Evolutionary conservation across 352 stramenopile species (phyloP).

Genomic region (Phytopythium chamaehyphon): DNA sequence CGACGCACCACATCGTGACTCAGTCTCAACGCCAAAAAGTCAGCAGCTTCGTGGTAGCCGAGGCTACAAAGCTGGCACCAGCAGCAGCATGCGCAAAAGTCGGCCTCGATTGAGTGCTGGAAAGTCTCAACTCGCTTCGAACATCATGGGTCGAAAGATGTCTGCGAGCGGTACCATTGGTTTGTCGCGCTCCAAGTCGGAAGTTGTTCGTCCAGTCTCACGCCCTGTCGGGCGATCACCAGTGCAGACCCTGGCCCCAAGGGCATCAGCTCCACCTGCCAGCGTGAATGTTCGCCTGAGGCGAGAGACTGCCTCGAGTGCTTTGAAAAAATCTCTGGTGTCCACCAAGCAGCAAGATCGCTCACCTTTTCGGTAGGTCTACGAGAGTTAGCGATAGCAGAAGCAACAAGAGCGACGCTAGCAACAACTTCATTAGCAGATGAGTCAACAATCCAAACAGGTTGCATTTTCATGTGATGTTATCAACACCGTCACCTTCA

Average conservation of each 20-base stretch:
- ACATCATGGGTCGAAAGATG: background rate
- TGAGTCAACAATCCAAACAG: no score
- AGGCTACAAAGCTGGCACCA: slow-evolving; percentile 5
- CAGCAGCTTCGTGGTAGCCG: slow-evolving; percentile 1
- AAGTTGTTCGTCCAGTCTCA: background rate
- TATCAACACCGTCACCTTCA: no score
- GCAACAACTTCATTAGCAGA: no score
- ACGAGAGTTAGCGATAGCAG: background rate
- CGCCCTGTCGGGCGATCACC: background rate
- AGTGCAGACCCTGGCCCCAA: background rate
- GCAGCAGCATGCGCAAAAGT: slow-evolving; percentile 8
- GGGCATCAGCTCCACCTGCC: background rate
- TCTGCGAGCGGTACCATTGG: background rate
- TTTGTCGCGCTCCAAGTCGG: background rate
- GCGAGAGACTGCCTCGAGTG: slow-evolving; percentile 47
- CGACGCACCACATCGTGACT: background rate
- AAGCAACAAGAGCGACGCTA: no score
- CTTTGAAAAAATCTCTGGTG: slow-evolving; percentile 43
- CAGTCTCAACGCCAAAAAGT: slow-evolving; percentile 2
- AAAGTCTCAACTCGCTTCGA: background rate
- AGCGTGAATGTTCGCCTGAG: slow-evolving; percentile 9
- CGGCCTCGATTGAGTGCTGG: background rate
- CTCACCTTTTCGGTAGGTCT: slow-evolving; percentile 24
- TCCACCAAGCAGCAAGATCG: slow-evolving; percentile 20
- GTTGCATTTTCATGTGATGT: no score